Percentiles rank a stretch among this genome's conserved stretches.
Evolutionary conservation across 192 early-diverging fungal species (phyloP).

Genomic region (Backusella tuberculispora): DNA sequence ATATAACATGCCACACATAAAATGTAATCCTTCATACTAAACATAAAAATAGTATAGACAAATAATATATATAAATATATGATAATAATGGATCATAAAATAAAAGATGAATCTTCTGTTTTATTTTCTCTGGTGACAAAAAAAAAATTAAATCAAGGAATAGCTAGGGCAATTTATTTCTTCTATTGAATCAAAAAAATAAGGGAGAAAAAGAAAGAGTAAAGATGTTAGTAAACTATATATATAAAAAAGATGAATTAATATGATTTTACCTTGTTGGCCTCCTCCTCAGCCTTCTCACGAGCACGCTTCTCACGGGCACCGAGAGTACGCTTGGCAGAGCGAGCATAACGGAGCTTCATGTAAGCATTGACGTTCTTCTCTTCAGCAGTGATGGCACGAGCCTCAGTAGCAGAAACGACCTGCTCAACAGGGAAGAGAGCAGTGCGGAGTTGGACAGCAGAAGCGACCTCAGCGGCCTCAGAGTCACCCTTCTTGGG

Average conservation of each 20-base stretch:
- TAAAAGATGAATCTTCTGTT: constrained; percentile 8
- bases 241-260: background rate
- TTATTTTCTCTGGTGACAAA: constrained; percentile 6
- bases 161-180: constrained; percentile 12
- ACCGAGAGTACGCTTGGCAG: constrained; percentile 76
- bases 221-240: no score
- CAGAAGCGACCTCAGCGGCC: constrained; percentile 57
- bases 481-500: constrained; percentile 78
- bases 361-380: constrained; percentile 65
- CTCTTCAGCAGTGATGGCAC: constrained; percentile 60
- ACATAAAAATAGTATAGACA: no score
- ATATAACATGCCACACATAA: no score
- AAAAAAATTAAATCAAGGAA: constrained; percentile 3
- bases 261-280: constrained; percentile 65
- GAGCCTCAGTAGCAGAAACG: constrained; percentile 51
- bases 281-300: constrained; percentile 83
- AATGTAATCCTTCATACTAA: no score
- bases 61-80: no score
- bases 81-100: background rate
- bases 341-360: constrained; percentile 79
- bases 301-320: constrained; percentile 78
- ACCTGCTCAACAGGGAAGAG: constrained; percentile 73
- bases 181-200: constrained; percentile 11
- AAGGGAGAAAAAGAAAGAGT: background rate
- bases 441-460: constrained; percentile 67